Percentiles rank a stretch among this genome's conserved stretches.
Evolutionary conservation across 805 yeast genomes (phyloP).

Genomic region (Candida ascalaphidarum): DNA sequence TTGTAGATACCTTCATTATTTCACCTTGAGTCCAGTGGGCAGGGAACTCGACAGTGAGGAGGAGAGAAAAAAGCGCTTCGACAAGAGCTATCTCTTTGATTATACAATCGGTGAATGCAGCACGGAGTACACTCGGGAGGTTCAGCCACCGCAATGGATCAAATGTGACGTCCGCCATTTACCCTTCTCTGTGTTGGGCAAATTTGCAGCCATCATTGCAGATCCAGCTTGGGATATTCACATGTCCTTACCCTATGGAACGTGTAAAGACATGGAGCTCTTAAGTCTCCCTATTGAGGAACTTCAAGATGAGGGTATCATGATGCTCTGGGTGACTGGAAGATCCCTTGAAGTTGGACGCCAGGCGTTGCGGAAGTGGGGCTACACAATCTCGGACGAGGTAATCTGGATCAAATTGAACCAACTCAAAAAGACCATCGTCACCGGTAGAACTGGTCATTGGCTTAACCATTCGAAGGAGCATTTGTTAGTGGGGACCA

Average conservation of each 20-base stretch:
- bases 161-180: slow-evolving; percentile 72
- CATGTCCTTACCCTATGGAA: slow-evolving; percentile 73
- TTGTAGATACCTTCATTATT: slow-evolving; percentile 79
- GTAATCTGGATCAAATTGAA: slow-evolving; percentile 87
- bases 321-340: slow-evolving; percentile 92
- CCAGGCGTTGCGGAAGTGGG: slow-evolving; percentile 71
- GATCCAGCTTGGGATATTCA: slow-evolving; percentile 98
- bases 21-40: slow-evolving; percentile 35
- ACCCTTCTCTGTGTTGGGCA: slow-evolving; percentile 65
- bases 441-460: slow-evolving; percentile 95
- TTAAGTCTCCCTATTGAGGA: slow-evolving; percentile 54
- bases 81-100: slow-evolving; percentile 16
- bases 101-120: slow-evolving; percentile 43
- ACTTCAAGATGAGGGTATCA: slow-evolving; percentile 76
- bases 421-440: slow-evolving; percentile 79
- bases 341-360: slow-evolving; percentile 86
- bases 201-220: slow-evolving; percentile 74
- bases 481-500: slow-evolving; percentile 76
- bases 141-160: slow-evolving; percentile 72
- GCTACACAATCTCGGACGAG: slow-evolving; percentile 71
- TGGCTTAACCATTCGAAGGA: slow-evolving; percentile 96
- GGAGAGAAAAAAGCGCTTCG: slow-evolving; percentile 1
- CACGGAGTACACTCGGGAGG: slow-evolving; percentile 23
- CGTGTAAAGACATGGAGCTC: slow-evolving; percentile 71
- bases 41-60: slow-evolving; percentile 1